Percentiles rank a stretch among this genome's conserved stretches.
phyloP scores from a whole-genome alignment of 2,329 filamentous ascomycete genomes.

The Ceratocystis colombiana region DNA sequence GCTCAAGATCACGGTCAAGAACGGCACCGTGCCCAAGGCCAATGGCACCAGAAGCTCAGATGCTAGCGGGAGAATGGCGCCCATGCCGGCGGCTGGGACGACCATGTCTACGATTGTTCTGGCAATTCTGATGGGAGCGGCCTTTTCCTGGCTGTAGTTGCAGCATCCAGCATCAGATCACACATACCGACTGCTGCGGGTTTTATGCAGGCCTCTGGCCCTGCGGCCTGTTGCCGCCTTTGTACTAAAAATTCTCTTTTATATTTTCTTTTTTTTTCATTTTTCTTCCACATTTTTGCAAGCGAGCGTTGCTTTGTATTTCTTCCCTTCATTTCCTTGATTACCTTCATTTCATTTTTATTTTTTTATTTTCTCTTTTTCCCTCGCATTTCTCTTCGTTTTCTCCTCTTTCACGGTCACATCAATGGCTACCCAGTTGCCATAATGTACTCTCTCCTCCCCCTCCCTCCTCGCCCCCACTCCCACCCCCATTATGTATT shows the following conservation, averaged over 20 bases:
- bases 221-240: no score
- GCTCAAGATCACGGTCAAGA: constrained; percentile 32
- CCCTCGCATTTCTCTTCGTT: background rate
- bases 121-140: constrained; percentile 11
- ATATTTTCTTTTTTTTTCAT: background rate
- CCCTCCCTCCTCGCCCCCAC: background rate
- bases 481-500: background rate
- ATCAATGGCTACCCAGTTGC: constrained; percentile 4
- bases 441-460: background rate
- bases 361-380: background rate
- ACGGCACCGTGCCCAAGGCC: constrained; percentile 25
- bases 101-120: background rate
- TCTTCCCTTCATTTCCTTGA: background rate
- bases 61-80: background rate
- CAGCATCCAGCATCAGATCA: no score
- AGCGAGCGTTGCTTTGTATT: constrained; percentile 17
- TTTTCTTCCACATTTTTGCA: constrained; percentile 13
- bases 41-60: constrained; percentile 10
- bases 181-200: no score
- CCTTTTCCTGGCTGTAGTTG: background rate
- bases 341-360: background rate
- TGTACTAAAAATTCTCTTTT: background rate
- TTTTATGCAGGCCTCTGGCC: no score
- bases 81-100: constrained; percentile 8
- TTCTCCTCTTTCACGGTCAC: background rate